Conservation (phyloP, 441 rosid genomes). For the Mallotus repandus region DNA sequence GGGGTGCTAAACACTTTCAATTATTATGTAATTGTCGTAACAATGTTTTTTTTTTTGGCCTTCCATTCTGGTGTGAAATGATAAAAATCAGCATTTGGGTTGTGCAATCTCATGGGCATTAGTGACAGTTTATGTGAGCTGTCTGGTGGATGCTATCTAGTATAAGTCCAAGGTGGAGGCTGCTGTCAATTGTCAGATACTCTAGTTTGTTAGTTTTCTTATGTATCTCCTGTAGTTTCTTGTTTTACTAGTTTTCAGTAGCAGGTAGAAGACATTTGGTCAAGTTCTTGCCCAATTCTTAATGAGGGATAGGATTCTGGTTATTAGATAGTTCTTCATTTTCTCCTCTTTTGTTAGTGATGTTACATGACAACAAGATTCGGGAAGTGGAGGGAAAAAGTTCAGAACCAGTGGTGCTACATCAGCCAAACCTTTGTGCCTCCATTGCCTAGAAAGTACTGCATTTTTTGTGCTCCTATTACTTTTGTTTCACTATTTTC, state of each 20-base stretch:
- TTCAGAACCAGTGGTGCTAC: neutral
- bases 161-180: neutral
- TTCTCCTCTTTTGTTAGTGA: neutral
- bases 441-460: neutral
- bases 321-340: neutral
- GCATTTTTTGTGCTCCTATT: neutral
- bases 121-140: too few species aligned
- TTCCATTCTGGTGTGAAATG: neutral
- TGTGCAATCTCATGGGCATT: neutral
- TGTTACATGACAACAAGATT: neutral
- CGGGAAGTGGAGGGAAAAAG: neutral
- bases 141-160: neutral
- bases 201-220: neutral
- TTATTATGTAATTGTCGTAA: neutral
- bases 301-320: too few species aligned
- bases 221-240: too few species aligned
- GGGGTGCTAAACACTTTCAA: neutral
- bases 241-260: neutral
- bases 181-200: neutral
- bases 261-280: neutral
- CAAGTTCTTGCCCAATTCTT: neutral
- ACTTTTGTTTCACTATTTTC: neutral
- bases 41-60: neutral
- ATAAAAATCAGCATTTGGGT: neutral
- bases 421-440: neutral